A percentile compares a stretch with the other conserved stretches of the same genome.
phyloP scores from a whole-genome alignment of 768 basidiomycete species.

The Termitomyces eurrhizus region DNA sequence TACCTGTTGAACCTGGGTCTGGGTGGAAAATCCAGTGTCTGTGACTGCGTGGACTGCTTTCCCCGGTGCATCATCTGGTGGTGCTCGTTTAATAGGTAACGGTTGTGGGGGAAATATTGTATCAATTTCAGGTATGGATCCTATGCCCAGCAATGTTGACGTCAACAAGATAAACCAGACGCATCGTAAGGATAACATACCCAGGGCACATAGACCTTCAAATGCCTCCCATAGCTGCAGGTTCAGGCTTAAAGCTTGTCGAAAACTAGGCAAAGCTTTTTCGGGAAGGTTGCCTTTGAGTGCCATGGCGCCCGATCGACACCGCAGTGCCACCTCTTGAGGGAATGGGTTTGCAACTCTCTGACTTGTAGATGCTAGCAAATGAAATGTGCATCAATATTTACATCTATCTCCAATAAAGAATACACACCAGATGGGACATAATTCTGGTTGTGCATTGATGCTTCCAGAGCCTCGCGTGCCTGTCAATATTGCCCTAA shows the following conservation, averaged over 20 bases:
- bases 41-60: constrained; percentile 52
- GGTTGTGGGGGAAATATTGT: constrained; percentile 66
- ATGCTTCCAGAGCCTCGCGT: constrained; percentile 62
- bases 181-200: constrained; percentile 37
- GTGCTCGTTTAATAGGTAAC: constrained; percentile 47
- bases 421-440: constrained; percentile 52
- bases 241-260: constrained; percentile 65
- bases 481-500: constrained; percentile 78
- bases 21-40: constrained; percentile 74
- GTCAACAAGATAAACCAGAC: constrained; percentile 9
- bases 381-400: constrained; percentile 9
- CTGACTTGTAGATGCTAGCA: constrained; percentile 49
- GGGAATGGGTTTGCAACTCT: constrained; percentile 59
- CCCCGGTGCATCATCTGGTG: constrained; percentile 47
- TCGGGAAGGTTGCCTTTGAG: constrained; percentile 75
- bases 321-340: constrained; percentile 69
- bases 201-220: constrained; percentile 78
- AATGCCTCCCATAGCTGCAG: constrained; percentile 92
- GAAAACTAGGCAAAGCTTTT: constrained; percentile 68
- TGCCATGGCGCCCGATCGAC: constrained; percentile 74
- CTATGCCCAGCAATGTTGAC: constrained; percentile 29
- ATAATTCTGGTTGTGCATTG: constrained; percentile 49
- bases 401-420: constrained; percentile 1
- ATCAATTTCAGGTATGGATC: constrained; percentile 67
- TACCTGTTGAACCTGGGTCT: constrained; percentile 51